Evolutionary conservation across 345 rosid genomes (phyloP), one percentile per base, ranked within the genome.

Genomic region (Erodium maritimum): DNA sequence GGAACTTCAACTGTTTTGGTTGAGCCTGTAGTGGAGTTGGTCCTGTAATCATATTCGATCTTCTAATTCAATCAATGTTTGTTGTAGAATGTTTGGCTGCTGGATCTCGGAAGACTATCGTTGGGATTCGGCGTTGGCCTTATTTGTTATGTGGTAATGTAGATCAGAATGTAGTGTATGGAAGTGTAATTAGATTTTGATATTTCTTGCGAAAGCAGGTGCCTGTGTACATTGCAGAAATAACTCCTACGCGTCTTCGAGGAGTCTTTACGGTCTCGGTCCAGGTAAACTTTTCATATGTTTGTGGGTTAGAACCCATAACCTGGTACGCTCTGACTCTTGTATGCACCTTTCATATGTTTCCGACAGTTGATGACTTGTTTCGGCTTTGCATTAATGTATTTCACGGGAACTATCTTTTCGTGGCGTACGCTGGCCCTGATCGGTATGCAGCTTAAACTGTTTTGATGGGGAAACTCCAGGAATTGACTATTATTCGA

Each of bases 371-470:
- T 75, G 59, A 65, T 68, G 79, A 0, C 34, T 21, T 19, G 63
- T 52, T 54, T 37, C 17, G 68, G 81, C 53, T 25, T 63, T 24
- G 56, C 73, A 8, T 1, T 63, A n/a, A 21, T 54, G 0, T 77
- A 59, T 54, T 50, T 71, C 29, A 9, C 67, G 24, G 82, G 73
- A 51, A 52, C 69, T 21, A 9, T 69, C 5, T 24, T 72, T 29
- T 52, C 59, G 11, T 78, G 82, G 82, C 75, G 73, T n/a, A 5
- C 50, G 10, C 55, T 78, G 69, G 67, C 75, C 57, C 20, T 67
- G 24, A 17, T 69, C 0, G 66, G 79, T 71, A 55, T 25, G 7
- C 7, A 25, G 7, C 33, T 25, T 25, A 25, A 25, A 25, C n/a
- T 25, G 33, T 3, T 25, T 25, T 25, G 33, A 25, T 25, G n/a